Evolutionary conservation across 2,329 filamentous ascomycete genomes (phyloP), one percentile per base, ranked within the genome.

Genomic region (Colletotrichum magnum): DNA sequence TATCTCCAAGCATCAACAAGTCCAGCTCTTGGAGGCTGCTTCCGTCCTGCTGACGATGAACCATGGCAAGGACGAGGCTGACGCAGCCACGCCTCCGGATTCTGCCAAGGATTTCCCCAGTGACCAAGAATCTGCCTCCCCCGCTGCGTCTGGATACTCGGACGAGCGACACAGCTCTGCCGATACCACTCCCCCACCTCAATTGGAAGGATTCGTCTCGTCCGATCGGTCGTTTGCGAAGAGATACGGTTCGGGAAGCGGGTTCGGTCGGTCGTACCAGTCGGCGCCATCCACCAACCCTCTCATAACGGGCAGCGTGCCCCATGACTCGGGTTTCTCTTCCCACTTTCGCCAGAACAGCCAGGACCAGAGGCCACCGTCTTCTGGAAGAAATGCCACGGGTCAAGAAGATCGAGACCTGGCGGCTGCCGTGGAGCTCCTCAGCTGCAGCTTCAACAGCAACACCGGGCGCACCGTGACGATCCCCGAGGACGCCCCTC

Each of bases 1-100:
- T 79, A 98, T 99, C 76, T 98, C 95, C 75, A 99, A 99, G 88
- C 96, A 99, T 82, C 96, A 99, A 83, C 96, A 99, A 85, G 96
- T 99, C 61, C 96, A 99, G 81, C 88, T 99, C 70, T 89, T 99
- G 69, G 96, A 99, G 83, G 96, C 96, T 48, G 96, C 96, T 47
- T 97, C 94, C n/a, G 96, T 98, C 60, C 86, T 99, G 73, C 92
- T 98, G 68, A 92, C 91, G 77, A 98, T 99, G 95, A 98, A 90
- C 77, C 56, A 66, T 53, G 82, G 79, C 73, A 79, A 79, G 62
- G 73, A 75, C 53, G 80, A 82, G 53, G 81, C 84, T 54, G 76
- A 92, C 69, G 86, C 83, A 71, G 84, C 87, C 48, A 90, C 89
- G 5, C 87, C 90, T 53, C 89, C 90, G 32, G 89, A 91, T 67